Base-by-base conservation (phyloP, 345 rosid genomes). In the Ceriops zippeliana region DNA sequence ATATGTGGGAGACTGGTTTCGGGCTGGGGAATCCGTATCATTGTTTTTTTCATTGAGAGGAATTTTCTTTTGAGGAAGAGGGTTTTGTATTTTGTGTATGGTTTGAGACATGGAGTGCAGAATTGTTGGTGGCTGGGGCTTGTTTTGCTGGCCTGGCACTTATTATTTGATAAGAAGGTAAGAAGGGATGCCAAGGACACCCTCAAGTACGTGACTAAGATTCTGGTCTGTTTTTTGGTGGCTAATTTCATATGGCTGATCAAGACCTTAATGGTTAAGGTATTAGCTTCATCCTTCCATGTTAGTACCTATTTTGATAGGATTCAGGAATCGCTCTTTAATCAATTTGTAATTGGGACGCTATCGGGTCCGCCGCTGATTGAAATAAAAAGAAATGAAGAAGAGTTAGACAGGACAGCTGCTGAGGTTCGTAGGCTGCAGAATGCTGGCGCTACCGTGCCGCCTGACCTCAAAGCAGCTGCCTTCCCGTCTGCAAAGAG, bases 231-330 rank as follows among this genome's bases (percentile, higher is more conserved):
- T 73, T 86, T 91, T 69, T 53, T 91, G 76, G 78, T 88, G 0
- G 86, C 85, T 4, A 88, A 85, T 10, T 71, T 84, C 66, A 58
- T 95, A 10, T 95, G 99, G 97, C 76, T 95, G 35, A 63, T 89
- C n/a, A 95, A 95, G 83, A 95, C 96, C 5, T 70, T 95, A 13
- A 81, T 89, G 70, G 90, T 95, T 8, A 91, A 95, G 74, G 93
- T 86, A 0, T 68, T 95, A 6, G 97, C 99, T 5, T 93, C 96
- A 4, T 88, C 93, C 0, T 93, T 93, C 70, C 98, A 93, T 58
- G 97, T 93, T 0, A 91, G 96, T 52, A 89, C 98, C 0, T 93
- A 93, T 70, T 93, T 93, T 16, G 98, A 93, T 63, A 72, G 98
- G 71, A 93, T 93, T 77, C 97, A 88, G 69, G 97, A 91, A 17